Percentiles rank a stretch among this genome's conserved stretches.
Evolutionary conservation across 2,329 filamentous ascomycete genomes (phyloP).

Genomic region (Fusarium sacchari): DNA sequence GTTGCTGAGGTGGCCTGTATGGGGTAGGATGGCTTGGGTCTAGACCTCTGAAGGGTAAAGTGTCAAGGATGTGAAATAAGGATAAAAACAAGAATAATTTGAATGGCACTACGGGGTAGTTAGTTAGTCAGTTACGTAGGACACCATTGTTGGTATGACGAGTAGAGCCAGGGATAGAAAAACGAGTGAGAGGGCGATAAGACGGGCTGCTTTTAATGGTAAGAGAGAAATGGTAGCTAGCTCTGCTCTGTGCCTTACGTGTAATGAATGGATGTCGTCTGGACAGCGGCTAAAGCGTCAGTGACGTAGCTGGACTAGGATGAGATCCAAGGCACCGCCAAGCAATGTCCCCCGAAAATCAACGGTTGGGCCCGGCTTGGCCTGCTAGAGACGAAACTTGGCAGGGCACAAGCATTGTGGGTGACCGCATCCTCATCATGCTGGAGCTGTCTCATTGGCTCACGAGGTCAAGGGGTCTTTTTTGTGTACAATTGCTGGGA

Average conservation of each 20-base stretch:
- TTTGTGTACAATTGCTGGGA: not conserved
- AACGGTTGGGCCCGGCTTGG: conserved; percentile 35
- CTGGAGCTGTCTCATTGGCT: conserved; percentile 12
- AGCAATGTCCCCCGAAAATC: conserved; percentile 29
- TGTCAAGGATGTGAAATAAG: not conserved
- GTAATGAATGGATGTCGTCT: conserved; percentile 21
- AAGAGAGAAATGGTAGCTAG: too few relatives aligned
- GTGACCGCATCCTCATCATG: conserved; percentile 25
- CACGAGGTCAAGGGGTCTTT: not conserved
- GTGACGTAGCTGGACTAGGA: conserved; percentile 29
- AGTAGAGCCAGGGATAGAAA: not conserved
- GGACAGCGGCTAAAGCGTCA: not conserved
- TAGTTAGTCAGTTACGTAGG: not conserved
- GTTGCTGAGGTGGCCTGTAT: not conserved
- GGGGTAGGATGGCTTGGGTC: conserved; percentile 4
- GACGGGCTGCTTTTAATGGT: not conserved
- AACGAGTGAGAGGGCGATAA: not conserved
- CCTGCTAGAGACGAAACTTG: conserved; percentile 23
- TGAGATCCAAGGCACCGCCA: conserved; percentile 20
- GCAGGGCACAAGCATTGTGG: conserved; percentile 10
- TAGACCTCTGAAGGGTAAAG: conserved; percentile 15
- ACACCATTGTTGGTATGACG: not conserved
- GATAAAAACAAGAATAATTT: conserved; percentile 7
- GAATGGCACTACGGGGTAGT: not conserved
- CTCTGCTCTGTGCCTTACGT: not conserved